Conservation (phyloP, 495 filamentous ascomycete genomes). For the Penicillium alfredii region DNA sequence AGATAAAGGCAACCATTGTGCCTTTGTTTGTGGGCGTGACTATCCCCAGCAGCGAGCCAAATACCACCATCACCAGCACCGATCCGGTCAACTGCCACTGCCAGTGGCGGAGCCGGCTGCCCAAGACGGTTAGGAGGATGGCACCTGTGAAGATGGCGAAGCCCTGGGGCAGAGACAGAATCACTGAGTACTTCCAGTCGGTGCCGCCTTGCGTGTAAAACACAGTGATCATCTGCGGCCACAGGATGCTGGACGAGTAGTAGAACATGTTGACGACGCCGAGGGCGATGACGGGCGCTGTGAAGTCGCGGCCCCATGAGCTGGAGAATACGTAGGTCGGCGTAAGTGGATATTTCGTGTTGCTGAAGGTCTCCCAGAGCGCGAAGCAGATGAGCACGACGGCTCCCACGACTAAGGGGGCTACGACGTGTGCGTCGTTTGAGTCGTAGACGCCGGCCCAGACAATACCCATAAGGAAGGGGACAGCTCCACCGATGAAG, state of each 20-base stretch:
- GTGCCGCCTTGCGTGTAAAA: conserved; percentile 18
- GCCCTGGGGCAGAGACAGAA: conserved; percentile 20
- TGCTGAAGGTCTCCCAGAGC: conserved; percentile 22
- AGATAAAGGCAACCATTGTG: conserved; percentile 22
- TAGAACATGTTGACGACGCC: conserved; percentile 27
- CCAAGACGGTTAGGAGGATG: conserved; percentile 16
- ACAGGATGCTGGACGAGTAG: conserved; percentile 24
- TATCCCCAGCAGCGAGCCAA: conserved; percentile 18
- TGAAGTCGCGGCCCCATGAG: conserved; percentile 21
- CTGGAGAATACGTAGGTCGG: conserved; percentile 18
- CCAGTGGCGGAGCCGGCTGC: conserved; percentile 20
- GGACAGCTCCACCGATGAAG: conserved; percentile 20
- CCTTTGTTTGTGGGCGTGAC: conserved; percentile 21
- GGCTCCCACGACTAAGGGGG: conserved; percentile 16
- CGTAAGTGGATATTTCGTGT: conserved; percentile 18
- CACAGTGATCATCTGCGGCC: conserved; percentile 21
- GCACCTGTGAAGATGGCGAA: conserved; percentile 21
- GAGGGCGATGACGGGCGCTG: conserved; percentile 19
- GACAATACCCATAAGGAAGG: conserved; percentile 24
- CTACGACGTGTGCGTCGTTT: conserved; percentile 21
- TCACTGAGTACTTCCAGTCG: conserved; percentile 19
- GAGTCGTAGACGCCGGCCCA: conserved; percentile 21
- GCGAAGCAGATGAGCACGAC: conserved; percentile 17
- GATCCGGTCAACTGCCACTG: conserved; percentile 24
- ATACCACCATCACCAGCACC: conserved; percentile 22